Evolutionary conservation across 805 yeast species (phyloP).

Genomic region (Wickerhamiella shivajii): DNA sequence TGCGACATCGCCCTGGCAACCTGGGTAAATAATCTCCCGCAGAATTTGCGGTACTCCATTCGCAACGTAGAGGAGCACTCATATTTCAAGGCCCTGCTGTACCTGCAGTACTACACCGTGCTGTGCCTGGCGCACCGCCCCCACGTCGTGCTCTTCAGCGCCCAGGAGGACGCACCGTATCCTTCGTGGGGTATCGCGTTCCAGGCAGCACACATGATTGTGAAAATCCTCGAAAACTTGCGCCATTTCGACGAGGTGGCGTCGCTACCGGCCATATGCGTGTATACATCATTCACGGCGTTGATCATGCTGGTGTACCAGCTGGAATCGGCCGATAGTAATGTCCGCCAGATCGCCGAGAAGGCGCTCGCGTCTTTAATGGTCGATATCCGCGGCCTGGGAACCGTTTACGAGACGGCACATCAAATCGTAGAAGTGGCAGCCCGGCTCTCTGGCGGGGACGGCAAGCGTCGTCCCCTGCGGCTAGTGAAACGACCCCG

Average conservation of each 20-base stretch:
- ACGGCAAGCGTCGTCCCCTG: constrained; percentile 4
- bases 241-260: constrained; percentile 34
- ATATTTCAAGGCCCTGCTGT: constrained; percentile 42
- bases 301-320: constrained; percentile 61
- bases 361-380: constrained; percentile 24
- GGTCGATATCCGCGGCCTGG: constrained; percentile 22
- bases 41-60: constrained; percentile 45
- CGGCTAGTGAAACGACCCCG: constrained; percentile 4
- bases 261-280: constrained; percentile 44
- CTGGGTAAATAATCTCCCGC: constrained; percentile 58
- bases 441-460: not conserved
- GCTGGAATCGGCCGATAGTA: constrained; percentile 29
- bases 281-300: constrained; percentile 47
- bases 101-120: constrained; percentile 59
- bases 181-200: constrained; percentile 74
- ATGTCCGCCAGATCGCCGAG: constrained; percentile 27
- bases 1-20: constrained; percentile 66
- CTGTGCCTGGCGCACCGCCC: constrained; percentile 58
- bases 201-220: constrained; percentile 66
- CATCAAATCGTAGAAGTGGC: constrained; percentile 6
- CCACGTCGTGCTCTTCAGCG: constrained; percentile 28
- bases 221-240: constrained; percentile 45
- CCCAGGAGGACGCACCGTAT: constrained; percentile 24
- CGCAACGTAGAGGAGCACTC: constrained; percentile 37
- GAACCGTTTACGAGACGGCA: constrained; percentile 16